A percentile compares a stretch with the other conserved stretches of the same genome.
These are phyloP conservation scores for Leccinum aurantiacum DNA, from an alignment of 768 basidiomycete species.

Conservation along the genomic window DNA sequence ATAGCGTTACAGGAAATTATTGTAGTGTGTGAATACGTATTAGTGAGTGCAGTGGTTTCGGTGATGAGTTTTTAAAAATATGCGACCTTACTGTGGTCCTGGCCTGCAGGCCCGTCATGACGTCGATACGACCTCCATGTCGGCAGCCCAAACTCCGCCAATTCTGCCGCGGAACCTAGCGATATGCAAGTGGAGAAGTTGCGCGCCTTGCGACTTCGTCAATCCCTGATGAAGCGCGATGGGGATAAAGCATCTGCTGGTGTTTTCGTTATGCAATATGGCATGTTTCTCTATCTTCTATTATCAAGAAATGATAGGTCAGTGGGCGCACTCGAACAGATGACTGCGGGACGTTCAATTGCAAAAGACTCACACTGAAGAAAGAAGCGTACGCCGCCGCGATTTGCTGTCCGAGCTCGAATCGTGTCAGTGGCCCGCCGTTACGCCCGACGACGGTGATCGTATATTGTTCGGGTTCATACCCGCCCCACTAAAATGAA, in stretches of 20 bases:
- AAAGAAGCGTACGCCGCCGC: not conserved
- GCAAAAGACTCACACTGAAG: conserved; percentile 1
- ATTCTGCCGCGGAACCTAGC: conserved; percentile 1
- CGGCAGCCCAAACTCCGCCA: conserved; percentile 9
- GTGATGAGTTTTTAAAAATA: not conserved
- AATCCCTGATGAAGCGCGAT: conserved; percentile 13
- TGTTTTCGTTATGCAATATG: not conserved
- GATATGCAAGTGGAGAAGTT: conserved; percentile 9
- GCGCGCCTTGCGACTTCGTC: conserved; percentile 4
- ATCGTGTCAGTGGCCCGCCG: conserved; percentile 4
- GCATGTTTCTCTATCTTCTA: conserved; percentile 1
- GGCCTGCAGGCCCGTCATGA: not conserved
- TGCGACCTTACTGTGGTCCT: not conserved
- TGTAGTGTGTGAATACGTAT: not conserved
- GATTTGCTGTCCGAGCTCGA: conserved; percentile 2
- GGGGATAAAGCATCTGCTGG: not conserved
- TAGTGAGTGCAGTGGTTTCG: not conserved
- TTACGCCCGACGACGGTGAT: not conserved
- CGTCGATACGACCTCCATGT: conserved; percentile 11
- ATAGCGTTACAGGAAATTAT: not conserved
- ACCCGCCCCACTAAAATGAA: conserved; percentile 13
- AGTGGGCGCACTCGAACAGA: not conserved
- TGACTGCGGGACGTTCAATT: not conserved
- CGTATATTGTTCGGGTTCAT: not conserved
- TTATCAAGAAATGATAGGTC: not conserved